Base-by-base conservation (phyloP, 1,284 basidiomycete genomes). In the Austroboletus sp. region DNA sequence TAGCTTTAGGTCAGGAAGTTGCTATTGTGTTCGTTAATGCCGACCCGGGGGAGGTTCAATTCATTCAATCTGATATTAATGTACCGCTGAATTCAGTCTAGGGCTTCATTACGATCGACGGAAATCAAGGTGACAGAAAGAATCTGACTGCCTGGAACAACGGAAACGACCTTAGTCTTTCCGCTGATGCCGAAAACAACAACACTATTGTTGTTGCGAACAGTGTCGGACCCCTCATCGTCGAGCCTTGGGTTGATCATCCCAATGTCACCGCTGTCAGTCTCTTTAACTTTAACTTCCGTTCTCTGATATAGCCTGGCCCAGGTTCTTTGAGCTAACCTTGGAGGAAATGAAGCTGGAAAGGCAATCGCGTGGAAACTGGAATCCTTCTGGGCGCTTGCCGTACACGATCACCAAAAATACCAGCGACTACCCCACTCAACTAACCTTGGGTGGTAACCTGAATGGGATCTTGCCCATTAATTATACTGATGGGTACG, bases 271-370 rank as follows among this genome's bases (percentile, higher is more conserved):
- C n/a, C n/a, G n/a, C n/a, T n/a, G n/a, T n/a, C n/a, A n/a, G n/a
- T n/a, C n/a, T n/a, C n/a, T n/a, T n/a, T n/a, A n/a, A n/a, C n/a
- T n/a, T n/a, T n/a, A n/a, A n/a, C n/a, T n/a, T n/a, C n/a, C n/a
- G n/a, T n/a, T n/a, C 3, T 45, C 45, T 52, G n/a, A 51, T 36
- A 3, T n/a, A 26, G 0, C 8, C 32, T 31, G 25, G 21, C 43
- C 5, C 25, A 63, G 65, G 64, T 72, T 15, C 43, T 76, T 11
- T 75, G 70, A 66, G 76, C 78, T 2, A 71, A 68, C 13, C 59
- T 77, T 13, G 76, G 78, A 3, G 83, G 84, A n/a, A 75, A 79
- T 49, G 79, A 83, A 57, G 70, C 72, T 12, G 81, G 82, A 0
- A 53, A 49, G 35, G 55, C 55, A 1, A 55, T 67, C 16, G 34